phyloP scores from a whole-genome alignment of 78 protist genomes.

The Creolimax fragrantissima region DNA sequence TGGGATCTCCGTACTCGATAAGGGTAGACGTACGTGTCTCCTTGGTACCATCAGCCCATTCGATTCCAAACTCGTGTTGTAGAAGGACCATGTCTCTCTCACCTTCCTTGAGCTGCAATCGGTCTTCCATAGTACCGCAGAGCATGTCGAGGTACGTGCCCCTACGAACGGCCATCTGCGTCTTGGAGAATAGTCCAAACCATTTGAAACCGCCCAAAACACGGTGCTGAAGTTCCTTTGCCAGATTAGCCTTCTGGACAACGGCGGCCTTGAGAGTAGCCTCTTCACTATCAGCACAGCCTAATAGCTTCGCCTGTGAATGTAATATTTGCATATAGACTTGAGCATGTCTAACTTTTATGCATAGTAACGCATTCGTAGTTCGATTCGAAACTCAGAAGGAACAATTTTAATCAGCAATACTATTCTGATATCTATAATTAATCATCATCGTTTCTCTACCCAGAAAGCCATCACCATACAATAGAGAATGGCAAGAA shows the following conservation, averaged over 20 bases:
- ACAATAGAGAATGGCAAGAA: no score
- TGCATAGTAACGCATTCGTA: no score
- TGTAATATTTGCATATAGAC: no score
- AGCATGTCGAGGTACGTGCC: slow-evolving; percentile 24
- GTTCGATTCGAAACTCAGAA: no score
- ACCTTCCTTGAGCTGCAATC: slow-evolving; percentile 1
- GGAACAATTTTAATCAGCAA: no score
- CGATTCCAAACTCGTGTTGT: slow-evolving; percentile 35
- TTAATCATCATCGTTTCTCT: no score
- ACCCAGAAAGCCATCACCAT: no score
- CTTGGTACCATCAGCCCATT: neutral
- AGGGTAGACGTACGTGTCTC: neutral
- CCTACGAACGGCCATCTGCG: neutral
- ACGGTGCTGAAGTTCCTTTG: neutral
- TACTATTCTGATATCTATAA: no score
- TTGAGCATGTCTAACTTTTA: no score
- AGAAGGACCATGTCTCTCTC: slow-evolving; percentile 51
- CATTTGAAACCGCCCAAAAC: slow-evolving; percentile 12
- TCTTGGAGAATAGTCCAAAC: slow-evolving; percentile 15
- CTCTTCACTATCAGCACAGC: neutral
- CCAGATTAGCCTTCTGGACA: neutral
- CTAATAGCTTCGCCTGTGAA: neutral
- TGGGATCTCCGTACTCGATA: slow-evolving; percentile 34
- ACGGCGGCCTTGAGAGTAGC: neutral
- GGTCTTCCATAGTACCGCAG: neutral